Percentiles rank a stretch among this genome's conserved stretches.
phyloP scores from a whole-genome alignment of 202 grass and related monocot genomes.

The Zizania palustris region DNA sequence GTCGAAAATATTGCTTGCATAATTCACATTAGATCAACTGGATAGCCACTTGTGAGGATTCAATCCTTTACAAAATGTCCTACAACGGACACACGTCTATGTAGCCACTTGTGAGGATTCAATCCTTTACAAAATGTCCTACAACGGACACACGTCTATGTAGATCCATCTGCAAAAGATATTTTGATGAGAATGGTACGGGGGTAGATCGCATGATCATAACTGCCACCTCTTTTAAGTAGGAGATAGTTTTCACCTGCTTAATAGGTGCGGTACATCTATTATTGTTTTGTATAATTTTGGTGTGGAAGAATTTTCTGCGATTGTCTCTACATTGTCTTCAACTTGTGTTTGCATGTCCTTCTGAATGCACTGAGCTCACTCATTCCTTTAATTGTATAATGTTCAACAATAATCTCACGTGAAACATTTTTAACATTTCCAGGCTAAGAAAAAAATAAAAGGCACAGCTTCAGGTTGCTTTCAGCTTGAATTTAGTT shows the following conservation, averaged over 20 bases:
- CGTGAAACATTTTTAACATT: constrained; percentile 26
- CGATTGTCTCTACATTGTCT: neutral
- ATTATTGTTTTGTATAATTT: constrained; percentile 29
- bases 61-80: neutral
- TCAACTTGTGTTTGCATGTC: constrained; percentile 6
- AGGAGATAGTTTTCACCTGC: neutral
- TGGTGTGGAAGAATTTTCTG: neutral
- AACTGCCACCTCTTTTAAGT: neutral
- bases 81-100: neutral
- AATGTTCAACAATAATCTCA: constrained; percentile 32
- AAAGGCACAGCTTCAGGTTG: constrained; percentile 21
- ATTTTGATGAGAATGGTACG: neutral
- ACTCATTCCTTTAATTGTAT: constrained; percentile 10
- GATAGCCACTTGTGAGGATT: no score
- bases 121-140: neutral
- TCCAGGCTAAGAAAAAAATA: constrained; percentile 37
- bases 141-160: neutral
- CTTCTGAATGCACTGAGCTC: constrained; percentile 26
- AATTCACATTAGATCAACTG: neutral
- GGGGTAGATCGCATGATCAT: neutral
- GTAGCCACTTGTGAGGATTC: no score
- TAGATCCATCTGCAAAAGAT: neutral
- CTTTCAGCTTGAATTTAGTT: constrained; percentile 31
- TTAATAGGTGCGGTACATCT: constrained; percentile 28
- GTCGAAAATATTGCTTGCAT: neutral